These are phyloP conservation scores for Pythium phragmitis DNA, from an alignment of 352 stramenopile species.

Conservation along the genomic window DNA sequence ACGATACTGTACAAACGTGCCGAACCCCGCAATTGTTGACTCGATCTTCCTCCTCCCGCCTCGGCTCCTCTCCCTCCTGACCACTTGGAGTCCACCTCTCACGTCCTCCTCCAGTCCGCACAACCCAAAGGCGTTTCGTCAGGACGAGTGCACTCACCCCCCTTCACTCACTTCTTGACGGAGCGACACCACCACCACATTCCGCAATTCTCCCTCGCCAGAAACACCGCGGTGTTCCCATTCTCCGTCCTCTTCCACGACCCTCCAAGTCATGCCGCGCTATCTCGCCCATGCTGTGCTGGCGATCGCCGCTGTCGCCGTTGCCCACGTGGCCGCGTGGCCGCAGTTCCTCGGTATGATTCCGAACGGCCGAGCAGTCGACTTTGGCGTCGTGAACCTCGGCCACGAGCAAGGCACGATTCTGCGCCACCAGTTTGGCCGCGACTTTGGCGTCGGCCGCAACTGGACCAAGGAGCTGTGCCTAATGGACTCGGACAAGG, in stretches of 20 bases:
- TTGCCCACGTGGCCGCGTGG: background rate
- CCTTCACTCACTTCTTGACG: too few species aligned
- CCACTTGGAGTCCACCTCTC: too few species aligned
- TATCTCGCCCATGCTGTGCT: background rate
- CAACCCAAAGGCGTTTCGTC: too few species aligned
- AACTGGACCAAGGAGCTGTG: slow-evolving; percentile 41
- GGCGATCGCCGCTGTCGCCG: background rate
- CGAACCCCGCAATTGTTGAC: slow-evolving; percentile 5
- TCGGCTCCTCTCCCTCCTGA: background rate
- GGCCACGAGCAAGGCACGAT: slow-evolving; percentile 17
- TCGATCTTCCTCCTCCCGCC: background rate
- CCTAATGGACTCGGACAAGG: slow-evolving; percentile 67
- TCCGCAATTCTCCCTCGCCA: background rate
- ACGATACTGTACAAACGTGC: background rate
- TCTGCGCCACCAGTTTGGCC: slow-evolving; percentile 31
- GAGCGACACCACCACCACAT: background rate
- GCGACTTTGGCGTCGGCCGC: slow-evolving; percentile 28
- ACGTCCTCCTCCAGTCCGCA: background rate
- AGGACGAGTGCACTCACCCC: too few species aligned
- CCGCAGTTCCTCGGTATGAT: slow-evolving; percentile 7
- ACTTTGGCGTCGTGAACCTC: slow-evolving; percentile 6
- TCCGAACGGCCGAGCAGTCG: background rate
- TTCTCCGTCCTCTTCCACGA: too few species aligned
- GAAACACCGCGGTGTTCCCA: background rate
- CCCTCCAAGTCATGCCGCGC: background rate